These are phyloP conservation scores for Panaeolus cyanescens DNA, from an alignment of 768 basidiomycete species.

Conservation along the genomic window DNA sequence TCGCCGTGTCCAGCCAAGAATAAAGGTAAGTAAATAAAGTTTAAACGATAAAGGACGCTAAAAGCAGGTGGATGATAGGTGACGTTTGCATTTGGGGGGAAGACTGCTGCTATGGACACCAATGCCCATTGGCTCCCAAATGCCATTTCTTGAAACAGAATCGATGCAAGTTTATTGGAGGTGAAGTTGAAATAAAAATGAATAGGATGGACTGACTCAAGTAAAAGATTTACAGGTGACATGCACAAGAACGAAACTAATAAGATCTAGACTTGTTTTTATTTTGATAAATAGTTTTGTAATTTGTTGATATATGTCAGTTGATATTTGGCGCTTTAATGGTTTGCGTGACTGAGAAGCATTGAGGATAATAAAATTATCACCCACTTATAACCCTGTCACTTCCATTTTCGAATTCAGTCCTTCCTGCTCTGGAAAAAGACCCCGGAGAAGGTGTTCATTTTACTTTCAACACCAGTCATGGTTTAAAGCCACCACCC, in stretches of 20 bases:
- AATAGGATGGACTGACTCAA: slow-evolving; percentile 19
- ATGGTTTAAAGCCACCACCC: slow-evolving; percentile 48
- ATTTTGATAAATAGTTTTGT: slow-evolving; percentile 5
- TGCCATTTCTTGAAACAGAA: slow-evolving; percentile 54
- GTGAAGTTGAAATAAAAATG: slow-evolving; percentile 34
- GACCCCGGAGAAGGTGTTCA: slow-evolving; percentile 60
- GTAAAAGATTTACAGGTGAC: slow-evolving; percentile 30
- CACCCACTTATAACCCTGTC: slow-evolving; percentile 34
- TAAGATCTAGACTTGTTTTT: neutral
- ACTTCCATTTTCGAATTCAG: slow-evolving; percentile 43
- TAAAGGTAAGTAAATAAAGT: slow-evolving; percentile 41
- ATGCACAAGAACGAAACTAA: slow-evolving; percentile 43
- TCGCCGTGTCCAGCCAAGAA: slow-evolving; percentile 62
- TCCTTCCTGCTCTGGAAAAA: slow-evolving; percentile 52
- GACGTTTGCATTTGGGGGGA: slow-evolving; percentile 61
- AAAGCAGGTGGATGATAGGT: slow-evolving; percentile 34
- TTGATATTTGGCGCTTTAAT: slow-evolving; percentile 24
- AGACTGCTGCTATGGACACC: slow-evolving; percentile 56
- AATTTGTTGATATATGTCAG: slow-evolving; percentile 13
- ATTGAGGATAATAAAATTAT: slow-evolving; percentile 35
- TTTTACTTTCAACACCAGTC: slow-evolving; percentile 42
- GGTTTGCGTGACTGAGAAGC: slow-evolving; percentile 46
- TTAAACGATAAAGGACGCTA: neutral
- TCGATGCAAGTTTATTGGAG: slow-evolving; percentile 63
- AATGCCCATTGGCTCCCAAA: slow-evolving; percentile 45